Conservation (phyloP, 2,329 filamentous ascomycete genomes). For the Xylaria sp. region DNA sequence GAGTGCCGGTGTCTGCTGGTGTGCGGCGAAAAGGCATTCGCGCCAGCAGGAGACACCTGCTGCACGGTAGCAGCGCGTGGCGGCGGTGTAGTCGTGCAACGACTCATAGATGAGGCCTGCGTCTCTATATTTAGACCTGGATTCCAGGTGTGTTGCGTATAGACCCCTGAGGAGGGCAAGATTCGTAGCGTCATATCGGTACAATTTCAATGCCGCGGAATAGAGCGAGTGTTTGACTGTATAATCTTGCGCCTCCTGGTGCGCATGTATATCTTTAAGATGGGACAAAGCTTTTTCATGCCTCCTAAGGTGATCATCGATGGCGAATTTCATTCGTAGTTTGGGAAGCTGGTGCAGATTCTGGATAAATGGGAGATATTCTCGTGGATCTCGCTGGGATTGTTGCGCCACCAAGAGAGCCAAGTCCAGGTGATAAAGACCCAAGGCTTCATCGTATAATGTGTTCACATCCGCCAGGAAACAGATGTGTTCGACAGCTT, state of each 20-base stretch:
- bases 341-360: slow-evolving; percentile 79
- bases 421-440: slow-evolving; percentile 90
- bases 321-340: slow-evolving; percentile 79
- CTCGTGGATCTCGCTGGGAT: slow-evolving; percentile 92
- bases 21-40: slow-evolving; percentile 84
- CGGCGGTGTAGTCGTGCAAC: slow-evolving; percentile 76
- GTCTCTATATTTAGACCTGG: slow-evolving; percentile 80
- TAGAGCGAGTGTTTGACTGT: slow-evolving; percentile 83
- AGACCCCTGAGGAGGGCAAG: slow-evolving; percentile 76
- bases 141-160: slow-evolving; percentile 82
- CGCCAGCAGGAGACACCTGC: slow-evolving; percentile 84
- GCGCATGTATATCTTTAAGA: slow-evolving; percentile 76
- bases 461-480: slow-evolving; percentile 94
- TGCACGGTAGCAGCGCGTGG: slow-evolving; percentile 84
- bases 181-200: slow-evolving; percentile 79
- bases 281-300: slow-evolving; percentile 80
- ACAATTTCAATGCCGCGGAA: slow-evolving; percentile 78
- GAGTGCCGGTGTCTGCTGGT: slow-evolving; percentile 70
- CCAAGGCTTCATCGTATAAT: slow-evolving; percentile 89
- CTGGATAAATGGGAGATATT: slow-evolving; percentile 95
- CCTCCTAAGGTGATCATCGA: slow-evolving; percentile 87
- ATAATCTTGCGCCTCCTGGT: slow-evolving; percentile 83
- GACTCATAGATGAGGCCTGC: slow-evolving; percentile 93
- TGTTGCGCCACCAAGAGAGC: slow-evolving; percentile 93
- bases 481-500: slow-evolving; percentile 95